A percentile compares a stretch with the other conserved stretches of the same genome.
Evolutionary conservation across 2,329 filamentous ascomycete genomes (phyloP).

Genomic region (Dothideomycetes sp.): DNA sequence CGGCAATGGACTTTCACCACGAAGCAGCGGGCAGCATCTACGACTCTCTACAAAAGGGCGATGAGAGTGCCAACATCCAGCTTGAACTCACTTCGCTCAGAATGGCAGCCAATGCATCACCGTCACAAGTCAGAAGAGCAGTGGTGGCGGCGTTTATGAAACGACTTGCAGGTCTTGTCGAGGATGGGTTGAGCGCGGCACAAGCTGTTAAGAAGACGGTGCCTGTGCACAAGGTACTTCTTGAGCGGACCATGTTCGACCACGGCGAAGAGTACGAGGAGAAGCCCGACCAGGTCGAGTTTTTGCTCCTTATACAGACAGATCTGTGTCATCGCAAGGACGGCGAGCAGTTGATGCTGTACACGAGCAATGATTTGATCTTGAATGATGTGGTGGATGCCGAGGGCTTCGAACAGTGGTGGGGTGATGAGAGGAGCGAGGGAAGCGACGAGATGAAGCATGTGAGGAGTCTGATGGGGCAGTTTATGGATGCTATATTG

Average conservation of each 20-base stretch:
- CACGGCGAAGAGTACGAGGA: slow-evolving; percentile 30
- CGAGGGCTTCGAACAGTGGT: slow-evolving; percentile 82
- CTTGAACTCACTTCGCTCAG: slow-evolving; percentile 91
- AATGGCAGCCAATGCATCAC: slow-evolving; percentile 81
- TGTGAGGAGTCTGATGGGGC: slow-evolving; percentile 62
- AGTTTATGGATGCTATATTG: slow-evolving; percentile 69
- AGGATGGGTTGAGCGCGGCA: slow-evolving; percentile 26
- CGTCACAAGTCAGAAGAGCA: slow-evolving; percentile 76
- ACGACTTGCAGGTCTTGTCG: slow-evolving; percentile 61
- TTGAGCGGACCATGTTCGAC: slow-evolving; percentile 50
- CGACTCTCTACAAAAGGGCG: slow-evolving; percentile 66
- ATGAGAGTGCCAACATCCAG: slow-evolving; percentile 72
- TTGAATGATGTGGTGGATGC: slow-evolving; percentile 77
- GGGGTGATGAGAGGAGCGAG: slow-evolving; percentile 60
- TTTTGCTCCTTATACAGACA: slow-evolving; percentile 70
- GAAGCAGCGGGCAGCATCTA: slow-evolving; percentile 81
- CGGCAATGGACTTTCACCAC: slow-evolving; percentile 60
- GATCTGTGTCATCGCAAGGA: slow-evolving; percentile 58
- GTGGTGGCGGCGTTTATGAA: slow-evolving; percentile 79
- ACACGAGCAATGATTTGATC: slow-evolving; percentile 74
- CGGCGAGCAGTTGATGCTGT: slow-evolving; percentile 60
- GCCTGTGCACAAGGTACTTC: slow-evolving; percentile 45
- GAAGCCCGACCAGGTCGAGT: slow-evolving; percentile 69
- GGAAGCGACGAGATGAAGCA: slow-evolving; percentile 57
- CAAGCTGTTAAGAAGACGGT: slow-evolving; percentile 31